phyloP scores from a whole-genome alignment of 139 green algal genomes.

The Picochlorum costavermella region DNA sequence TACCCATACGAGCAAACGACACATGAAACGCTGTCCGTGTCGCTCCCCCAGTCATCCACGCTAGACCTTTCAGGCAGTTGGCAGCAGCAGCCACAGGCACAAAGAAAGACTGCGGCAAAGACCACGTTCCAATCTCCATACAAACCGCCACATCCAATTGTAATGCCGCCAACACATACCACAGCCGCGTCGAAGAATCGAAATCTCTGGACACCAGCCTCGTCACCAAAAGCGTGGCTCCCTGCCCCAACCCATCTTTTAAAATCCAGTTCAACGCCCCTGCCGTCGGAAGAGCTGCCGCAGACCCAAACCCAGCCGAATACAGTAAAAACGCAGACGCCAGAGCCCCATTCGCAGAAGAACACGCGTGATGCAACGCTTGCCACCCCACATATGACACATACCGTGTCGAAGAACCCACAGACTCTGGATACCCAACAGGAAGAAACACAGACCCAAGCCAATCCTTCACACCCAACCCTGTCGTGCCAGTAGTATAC shows the following conservation, averaged over 20 bases:
- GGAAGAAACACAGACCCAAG: conserved; percentile 26
- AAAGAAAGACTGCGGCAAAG: conserved; percentile 44
- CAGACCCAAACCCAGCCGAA: conserved; percentile 49
- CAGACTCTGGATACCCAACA: conserved; percentile 16
- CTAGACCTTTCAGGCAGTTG: conserved; percentile 62
- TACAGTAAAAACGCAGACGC: conserved; percentile 75
- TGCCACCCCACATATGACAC: conserved; percentile 31
- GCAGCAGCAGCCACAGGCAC: conserved; percentile 46
- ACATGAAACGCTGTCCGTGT: conserved; percentile 64
- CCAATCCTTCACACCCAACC: background rate
- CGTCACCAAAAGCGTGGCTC: conserved; percentile 61
- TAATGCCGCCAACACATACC: conserved; percentile 29
- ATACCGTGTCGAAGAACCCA: conserved; percentile 11
- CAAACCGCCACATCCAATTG: conserved; percentile 27
- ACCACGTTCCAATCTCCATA: conserved; percentile 50
- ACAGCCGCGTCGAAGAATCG: conserved; percentile 57
- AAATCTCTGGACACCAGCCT: conserved; percentile 64
- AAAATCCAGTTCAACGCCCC: conserved; percentile 67
- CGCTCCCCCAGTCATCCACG: conserved; percentile 57
- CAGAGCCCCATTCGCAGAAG: conserved; percentile 37
- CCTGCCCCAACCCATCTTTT: conserved; percentile 66
- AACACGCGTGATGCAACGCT: conserved; percentile 16
- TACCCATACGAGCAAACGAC: conserved; percentile 51
- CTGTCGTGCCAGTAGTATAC: too few relatives aligned
- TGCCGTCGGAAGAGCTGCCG: conserved; percentile 53